Conservation (phyloP, 805 yeast species). For the Metschnikowia lachancei region DNA sequence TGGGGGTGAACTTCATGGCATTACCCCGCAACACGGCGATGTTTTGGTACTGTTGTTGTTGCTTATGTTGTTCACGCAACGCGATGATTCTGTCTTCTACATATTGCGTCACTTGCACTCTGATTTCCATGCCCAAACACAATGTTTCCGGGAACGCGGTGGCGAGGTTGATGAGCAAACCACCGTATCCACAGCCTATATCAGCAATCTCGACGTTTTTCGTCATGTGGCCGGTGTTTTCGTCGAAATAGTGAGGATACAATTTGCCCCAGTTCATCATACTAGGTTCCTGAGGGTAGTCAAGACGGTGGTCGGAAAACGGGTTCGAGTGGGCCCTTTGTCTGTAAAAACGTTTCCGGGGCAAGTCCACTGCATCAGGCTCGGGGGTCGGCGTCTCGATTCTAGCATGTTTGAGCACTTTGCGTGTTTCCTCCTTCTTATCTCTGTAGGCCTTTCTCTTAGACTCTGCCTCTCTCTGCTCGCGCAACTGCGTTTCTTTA, state of each 20-base stretch:
- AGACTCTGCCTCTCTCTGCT: constrained; percentile 21
- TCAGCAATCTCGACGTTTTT: constrained; percentile 83
- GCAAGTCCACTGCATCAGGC: constrained; percentile 49
- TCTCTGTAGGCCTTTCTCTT: constrained; percentile 52
- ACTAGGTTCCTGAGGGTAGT: constrained; percentile 78
- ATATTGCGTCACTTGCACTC: constrained; percentile 96
- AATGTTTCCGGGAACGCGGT: constrained; percentile 70
- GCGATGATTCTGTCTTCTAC: constrained; percentile 95
- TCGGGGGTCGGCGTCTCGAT: constrained; percentile 35
- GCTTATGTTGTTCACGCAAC: constrained; percentile 55
- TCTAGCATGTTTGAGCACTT: constrained; percentile 44
- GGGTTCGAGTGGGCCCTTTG: constrained; percentile 98
- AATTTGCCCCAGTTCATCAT: constrained; percentile 83
- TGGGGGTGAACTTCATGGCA: constrained; percentile 96
- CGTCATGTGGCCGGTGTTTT: constrained; percentile 40
- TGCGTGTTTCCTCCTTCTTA: constrained; percentile 43
- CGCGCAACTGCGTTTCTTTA: constrained; percentile 20
- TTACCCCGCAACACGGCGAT: constrained; percentile 90
- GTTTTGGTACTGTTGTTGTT: constrained; percentile 61
- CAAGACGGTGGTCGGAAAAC: constrained; percentile 89
- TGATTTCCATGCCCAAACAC: constrained; percentile 93
- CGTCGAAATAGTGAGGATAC: constrained; percentile 61
- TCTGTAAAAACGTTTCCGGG: constrained; percentile 83
- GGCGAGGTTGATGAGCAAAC: constrained; percentile 75
- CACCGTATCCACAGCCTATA: constrained; percentile 98